Conservation (phyloP, 1,284 basidiomycete species). For the Ganoderma resinaceum region DNA sequence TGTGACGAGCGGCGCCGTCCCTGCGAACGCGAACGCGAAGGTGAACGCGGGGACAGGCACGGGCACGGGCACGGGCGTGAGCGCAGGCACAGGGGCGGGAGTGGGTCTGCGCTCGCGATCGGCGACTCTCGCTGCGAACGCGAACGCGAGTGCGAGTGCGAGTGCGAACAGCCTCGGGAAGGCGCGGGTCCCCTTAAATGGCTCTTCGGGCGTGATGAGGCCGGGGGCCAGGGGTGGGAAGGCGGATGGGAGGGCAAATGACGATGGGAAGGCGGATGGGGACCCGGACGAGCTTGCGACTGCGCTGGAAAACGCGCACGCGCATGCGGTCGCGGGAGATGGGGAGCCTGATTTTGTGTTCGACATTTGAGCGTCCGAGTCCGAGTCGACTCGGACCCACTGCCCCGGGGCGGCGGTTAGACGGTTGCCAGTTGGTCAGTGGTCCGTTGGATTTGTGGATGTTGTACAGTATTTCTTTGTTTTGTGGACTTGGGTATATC, state of each 20-base stretch:
- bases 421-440: neutral
- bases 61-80: neutral
- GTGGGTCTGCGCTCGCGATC: conserved; percentile 9
- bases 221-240: neutral
- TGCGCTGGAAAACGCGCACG: conserved; percentile 13
- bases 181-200: neutral
- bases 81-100: neutral
- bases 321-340: neutral
- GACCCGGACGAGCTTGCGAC: conserved; percentile 18
- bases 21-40: neutral
- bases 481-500: too few relatives aligned
- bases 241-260: neutral
- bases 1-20: neutral
- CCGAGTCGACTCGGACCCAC: too few relatives aligned
- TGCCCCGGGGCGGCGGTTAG: too few relatives aligned
- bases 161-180: neutral
- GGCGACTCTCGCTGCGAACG: conserved; percentile 12
- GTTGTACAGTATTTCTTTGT: too few relatives aligned
- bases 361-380: conserved; percentile 9
- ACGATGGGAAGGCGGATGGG: neutral
- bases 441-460: neutral
- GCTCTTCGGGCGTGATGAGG: neutral
- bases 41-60: neutral
- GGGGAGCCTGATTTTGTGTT: conserved; percentile 24
- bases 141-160: neutral